Evolutionary conservation across 2,329 filamentous ascomycete species (phyloP).

Genomic region (Penicillium crustosum): DNA sequence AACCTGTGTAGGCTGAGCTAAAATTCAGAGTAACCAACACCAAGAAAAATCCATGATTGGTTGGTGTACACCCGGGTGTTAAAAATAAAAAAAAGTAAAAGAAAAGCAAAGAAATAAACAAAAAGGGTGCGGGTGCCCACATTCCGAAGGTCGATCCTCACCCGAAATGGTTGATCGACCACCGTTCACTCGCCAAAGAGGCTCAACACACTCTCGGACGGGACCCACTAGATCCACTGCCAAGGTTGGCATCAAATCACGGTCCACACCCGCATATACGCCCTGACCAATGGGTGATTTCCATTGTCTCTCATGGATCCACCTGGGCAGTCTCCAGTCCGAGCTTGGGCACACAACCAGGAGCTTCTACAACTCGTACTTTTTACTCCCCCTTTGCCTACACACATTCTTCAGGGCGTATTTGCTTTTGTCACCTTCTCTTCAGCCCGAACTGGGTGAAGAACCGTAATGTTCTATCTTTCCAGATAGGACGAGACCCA

Average conservation of each 20-base stretch:
- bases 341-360: neutral
- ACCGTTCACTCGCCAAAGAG: constrained; percentile 2
- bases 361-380: neutral
- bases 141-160: neutral
- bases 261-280: constrained; percentile 1
- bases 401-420: neutral
- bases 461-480: neutral
- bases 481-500: neutral
- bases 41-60: neutral
- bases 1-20: neutral
- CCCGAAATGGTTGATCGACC: neutral
- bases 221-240: too few species aligned
- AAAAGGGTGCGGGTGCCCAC: neutral
- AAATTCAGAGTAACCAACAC: neutral
- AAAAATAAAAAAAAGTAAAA: too few species aligned
- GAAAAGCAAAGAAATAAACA: too few species aligned
- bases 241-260: neutral
- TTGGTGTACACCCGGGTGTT: neutral
- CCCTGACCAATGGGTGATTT: neutral
- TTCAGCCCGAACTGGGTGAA: neutral
- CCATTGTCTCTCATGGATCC: neutral
- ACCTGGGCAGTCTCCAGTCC: neutral
- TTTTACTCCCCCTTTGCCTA: neutral
- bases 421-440: neutral
- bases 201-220: neutral